phyloP scores from a whole-genome alignment of 352 stramenopile species.

The Phytophthora crassamura region DNA sequence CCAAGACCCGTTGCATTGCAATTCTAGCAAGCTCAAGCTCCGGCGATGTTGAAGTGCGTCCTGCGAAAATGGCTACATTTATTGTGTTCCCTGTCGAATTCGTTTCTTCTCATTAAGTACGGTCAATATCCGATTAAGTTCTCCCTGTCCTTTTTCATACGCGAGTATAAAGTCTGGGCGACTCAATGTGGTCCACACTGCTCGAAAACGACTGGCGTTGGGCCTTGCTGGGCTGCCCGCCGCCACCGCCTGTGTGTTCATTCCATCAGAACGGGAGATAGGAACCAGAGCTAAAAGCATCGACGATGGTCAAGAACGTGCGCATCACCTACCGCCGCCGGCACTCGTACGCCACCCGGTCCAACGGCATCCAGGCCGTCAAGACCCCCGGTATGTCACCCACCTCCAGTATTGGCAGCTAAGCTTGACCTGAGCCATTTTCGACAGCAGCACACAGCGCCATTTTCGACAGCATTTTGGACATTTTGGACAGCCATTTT shows the following conservation, averaged over 20 bases:
- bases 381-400: constrained; percentile 94
- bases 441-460: constrained; percentile 6
- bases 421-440: no score
- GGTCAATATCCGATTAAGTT: no score
- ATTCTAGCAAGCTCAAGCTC: no score
- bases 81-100: no score
- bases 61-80: no score
- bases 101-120: no score
- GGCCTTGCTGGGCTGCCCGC: constrained; percentile 35
- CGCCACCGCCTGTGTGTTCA: constrained; percentile 28
- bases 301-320: constrained; percentile 93
- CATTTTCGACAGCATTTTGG: not conserved
- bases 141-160: no score
- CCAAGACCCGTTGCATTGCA: no score
- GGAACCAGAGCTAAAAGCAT: constrained; percentile 59
- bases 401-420: no score
- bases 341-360: constrained; percentile 97
- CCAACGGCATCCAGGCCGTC: constrained; percentile 94
- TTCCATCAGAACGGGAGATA: constrained; percentile 82
- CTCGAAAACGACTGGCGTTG: constrained; percentile 60
- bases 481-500: not conserved
- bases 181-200: constrained; percentile 34
- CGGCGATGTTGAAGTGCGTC: no score
- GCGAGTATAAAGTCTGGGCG: no score
- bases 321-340: constrained; percentile 95